Evolutionary conservation across 257 asterid species (phyloP).

Genomic region (Nemophila menziesii): DNA sequence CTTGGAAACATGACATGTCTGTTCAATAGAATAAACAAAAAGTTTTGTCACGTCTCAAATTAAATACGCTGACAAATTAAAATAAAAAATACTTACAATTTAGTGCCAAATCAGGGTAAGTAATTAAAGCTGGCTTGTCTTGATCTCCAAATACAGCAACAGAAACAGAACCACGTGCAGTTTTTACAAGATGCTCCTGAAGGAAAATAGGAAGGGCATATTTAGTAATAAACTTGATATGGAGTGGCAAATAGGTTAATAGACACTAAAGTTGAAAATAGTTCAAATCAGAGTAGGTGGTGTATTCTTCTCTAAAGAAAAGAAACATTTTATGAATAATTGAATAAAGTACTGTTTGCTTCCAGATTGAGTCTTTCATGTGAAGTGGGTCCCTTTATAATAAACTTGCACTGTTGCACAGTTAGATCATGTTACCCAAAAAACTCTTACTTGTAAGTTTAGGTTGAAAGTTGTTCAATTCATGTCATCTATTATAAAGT

Average conservation of each 20-base stretch:
- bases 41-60: constrained; percentile 4
- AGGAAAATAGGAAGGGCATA: constrained; percentile 12
- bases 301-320: constrained; percentile 11
- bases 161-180: constrained; percentile 65
- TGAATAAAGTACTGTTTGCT: constrained; percentile 6
- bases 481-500: background rate
- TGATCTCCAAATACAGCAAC: constrained; percentile 84
- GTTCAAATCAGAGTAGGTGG: constrained; percentile 11
- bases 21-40: constrained; percentile 17
- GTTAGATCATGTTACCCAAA: background rate
- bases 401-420: constrained; percentile 3
- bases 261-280: constrained; percentile 22
- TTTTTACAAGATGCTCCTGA: constrained; percentile 90
- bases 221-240: constrained; percentile 16
- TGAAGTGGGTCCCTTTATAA: constrained; percentile 15
- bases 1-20: constrained; percentile 51
- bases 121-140: constrained; percentile 89
- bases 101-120: constrained; percentile 92
- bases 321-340: constrained; percentile 13
- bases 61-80: constrained; percentile 6
- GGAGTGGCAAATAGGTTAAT: constrained; percentile 13
- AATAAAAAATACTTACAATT: constrained; percentile 53
- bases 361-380: constrained; percentile 12
- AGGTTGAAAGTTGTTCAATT: background rate
- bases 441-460: background rate